Base-by-base conservation (phyloP, 257 asterid species). In the Avicennia marina region DNA sequence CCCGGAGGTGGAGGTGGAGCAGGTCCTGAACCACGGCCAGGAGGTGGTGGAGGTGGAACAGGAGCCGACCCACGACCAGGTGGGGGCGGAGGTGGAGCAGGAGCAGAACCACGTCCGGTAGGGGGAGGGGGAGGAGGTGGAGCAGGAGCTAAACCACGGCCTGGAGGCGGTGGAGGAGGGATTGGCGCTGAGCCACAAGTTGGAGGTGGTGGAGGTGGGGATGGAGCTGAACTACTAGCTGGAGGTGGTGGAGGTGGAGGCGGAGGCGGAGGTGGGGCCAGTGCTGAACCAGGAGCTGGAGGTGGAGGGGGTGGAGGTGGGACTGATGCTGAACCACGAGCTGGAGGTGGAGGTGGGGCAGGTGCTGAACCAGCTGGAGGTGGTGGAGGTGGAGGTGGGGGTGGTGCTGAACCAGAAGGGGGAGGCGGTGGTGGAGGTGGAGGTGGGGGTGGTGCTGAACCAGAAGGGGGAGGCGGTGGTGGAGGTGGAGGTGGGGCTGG, bases 1-100 rank as follows among this genome's bases (percentile, higher is more conserved):
- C 73, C 78, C 10, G 75, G 82, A 56, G 77, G 77, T 53, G 89
- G 81, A 49, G 87, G 80, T 15, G 78, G 83, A 20, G 74, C 83
- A 18, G 83, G 78, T 53, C 73, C 77, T 54, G 81, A 70, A 39
- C 77, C 69, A 21, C 60, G 81, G 21, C 72, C 72, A 29, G 74
- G 66, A 48, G 81, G 70, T 32, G 81, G 68, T 17, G 78, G 76
- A 39, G 76, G 69, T 58, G 76, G 69, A 15, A 50, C 56, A 0
- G 78, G 71, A 6, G 72, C 61, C 33, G 74, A 61, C 56, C 47
- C 55, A 21, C 65, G 66, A 6, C 61, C 62, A 2, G 59, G 65
- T 32, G 73, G 71, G 24, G 71, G 78, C 13, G 86, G 77, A 13
- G 78, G 74, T 41, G 90, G 87, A 2, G 89, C 72, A 6, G 78